Evolutionary conservation across 225 moss, liverwort and hornwort species (phyloP).

Genomic region (Marchantia paleacea): DNA sequence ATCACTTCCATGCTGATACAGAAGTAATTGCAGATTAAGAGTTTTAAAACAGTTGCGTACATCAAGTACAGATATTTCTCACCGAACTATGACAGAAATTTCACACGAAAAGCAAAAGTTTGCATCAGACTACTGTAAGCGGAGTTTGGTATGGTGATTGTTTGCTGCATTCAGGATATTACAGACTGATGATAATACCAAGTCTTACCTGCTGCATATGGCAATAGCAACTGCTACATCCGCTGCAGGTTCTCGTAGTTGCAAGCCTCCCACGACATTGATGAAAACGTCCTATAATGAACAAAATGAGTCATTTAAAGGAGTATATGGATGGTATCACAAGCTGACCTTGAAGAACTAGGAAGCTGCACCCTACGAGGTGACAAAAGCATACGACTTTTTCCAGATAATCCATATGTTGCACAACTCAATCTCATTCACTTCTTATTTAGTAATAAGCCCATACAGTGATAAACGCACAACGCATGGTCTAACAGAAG

Average conservation of each 20-base stretch:
- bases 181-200: neutral
- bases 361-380: no score
- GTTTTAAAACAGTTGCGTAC: neutral
- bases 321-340: no score
- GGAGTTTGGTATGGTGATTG: neutral
- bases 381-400: neutral
- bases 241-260: slow-evolving; percentile 91
- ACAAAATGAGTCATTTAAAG: neutral
- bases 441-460: no score
- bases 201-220: slow-evolving; percentile 84
- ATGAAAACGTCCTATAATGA: slow-evolving; percentile 76
- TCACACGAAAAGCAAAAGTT: neutral
- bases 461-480: no score
- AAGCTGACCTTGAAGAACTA: no score
- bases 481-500: no score
- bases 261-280: slow-evolving; percentile 93
- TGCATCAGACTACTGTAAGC: no score
- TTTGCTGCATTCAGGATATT: neutral
- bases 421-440: no score
- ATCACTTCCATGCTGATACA: neutral
- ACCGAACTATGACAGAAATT: neutral
- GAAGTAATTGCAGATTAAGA: neutral
- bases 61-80: neutral
- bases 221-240: slow-evolving; percentile 94
- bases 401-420: neutral